phyloP scores from a whole-genome alignment of 352 stramenopile species.

The Phytophthora foliorum region DNA sequence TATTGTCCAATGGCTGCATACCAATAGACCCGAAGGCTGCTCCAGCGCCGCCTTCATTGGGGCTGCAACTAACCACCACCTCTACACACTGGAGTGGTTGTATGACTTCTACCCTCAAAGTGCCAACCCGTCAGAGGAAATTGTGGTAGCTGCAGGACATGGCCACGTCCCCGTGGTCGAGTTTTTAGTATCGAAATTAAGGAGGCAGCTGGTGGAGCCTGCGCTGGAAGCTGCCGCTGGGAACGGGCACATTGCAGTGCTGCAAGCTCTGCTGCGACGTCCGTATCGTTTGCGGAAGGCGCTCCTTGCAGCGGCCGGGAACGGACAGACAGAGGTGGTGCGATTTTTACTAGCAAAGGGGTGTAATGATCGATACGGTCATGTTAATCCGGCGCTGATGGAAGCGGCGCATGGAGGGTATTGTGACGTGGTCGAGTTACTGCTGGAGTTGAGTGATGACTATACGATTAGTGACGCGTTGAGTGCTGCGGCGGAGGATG shows the following conservation, averaged over 20 bases:
- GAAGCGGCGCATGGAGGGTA: not conserved
- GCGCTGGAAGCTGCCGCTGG: not conserved
- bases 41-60: not conserved
- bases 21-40: slow-evolving; percentile 10
- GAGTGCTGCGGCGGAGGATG: not conserved
- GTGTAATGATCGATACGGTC: not conserved
- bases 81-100: not conserved
- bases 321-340: not conserved
- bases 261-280: not conserved
- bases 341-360: not conserved
- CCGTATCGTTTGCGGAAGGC: not conserved
- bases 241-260: not conserved
- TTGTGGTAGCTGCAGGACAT: not conserved
- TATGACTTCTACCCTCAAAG: not conserved
- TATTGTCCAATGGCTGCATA: slow-evolving; percentile 5
- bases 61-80: not conserved
- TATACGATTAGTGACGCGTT: slow-evolving; percentile 11
- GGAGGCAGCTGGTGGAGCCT: not conserved
- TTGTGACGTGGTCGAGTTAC: not conserved
- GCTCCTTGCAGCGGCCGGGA: not conserved
- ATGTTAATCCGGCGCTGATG: not conserved
- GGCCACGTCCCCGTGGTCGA: not conserved
- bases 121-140: not conserved
- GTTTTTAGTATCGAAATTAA: not conserved
- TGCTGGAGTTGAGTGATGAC: slow-evolving; percentile 13